phyloP scores from a whole-genome alignment of 2,329 filamentous ascomycete species.

The Fusarium sp. region DNA sequence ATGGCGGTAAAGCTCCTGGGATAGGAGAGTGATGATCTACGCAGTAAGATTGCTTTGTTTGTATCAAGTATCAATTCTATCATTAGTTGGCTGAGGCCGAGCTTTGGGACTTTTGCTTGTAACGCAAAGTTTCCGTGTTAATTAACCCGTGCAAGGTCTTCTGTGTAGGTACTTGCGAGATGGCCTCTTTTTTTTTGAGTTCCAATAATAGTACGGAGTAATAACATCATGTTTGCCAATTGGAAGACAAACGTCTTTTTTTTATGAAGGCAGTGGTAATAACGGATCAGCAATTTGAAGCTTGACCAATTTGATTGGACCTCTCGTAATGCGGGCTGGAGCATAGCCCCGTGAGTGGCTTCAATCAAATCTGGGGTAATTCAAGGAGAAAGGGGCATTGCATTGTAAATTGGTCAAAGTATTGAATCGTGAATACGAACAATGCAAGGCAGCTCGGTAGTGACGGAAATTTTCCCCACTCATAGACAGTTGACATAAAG shows the following conservation, averaged over 20 bases:
- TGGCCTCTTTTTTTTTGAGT: accelerated
- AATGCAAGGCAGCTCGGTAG: background rate
- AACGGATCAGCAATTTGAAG: background rate
- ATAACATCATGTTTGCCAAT: background rate
- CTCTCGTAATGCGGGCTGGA: background rate
- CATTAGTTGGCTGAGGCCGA: accelerated
- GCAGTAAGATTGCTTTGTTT: no score
- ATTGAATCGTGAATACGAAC: background rate
- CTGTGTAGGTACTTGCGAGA: no score
- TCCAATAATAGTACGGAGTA: accelerated
- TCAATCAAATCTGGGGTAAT: background rate
- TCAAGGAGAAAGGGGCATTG: background rate
- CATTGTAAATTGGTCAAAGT: background rate
- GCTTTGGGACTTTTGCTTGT: accelerated
- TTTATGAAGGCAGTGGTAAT: accelerated
- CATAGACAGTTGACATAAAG: background rate
- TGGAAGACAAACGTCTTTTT: accelerated
- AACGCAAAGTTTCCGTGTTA: background rate
- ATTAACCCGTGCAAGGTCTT: background rate
- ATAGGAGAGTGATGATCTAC: background rate
- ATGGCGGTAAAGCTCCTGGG: background rate
- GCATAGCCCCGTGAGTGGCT: background rate
- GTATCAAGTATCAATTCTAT: accelerated
- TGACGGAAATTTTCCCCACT: background rate
- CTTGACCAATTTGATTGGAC: background rate